Base-by-base conservation (phyloP, 1,139 yeast species). In the Candida labiduridarum region DNA sequence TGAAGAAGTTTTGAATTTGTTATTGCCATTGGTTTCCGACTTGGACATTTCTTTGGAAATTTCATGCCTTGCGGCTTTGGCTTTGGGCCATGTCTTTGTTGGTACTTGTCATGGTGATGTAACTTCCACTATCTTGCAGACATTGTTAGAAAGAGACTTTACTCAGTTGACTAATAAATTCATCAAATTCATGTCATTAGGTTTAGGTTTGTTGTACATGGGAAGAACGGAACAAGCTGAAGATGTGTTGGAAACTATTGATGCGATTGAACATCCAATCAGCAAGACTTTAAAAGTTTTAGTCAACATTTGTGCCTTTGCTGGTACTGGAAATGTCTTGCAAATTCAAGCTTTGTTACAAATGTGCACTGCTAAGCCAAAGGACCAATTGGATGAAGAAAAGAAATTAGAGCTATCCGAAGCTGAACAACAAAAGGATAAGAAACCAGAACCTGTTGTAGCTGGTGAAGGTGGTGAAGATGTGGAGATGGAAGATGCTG, bases 241-340 rank as follows among this genome's bases (percentile, higher is more conserved):
- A 62, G 98, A 91, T 69, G 97, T 91, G 25, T 74, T 94, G 59
- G 99, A 94, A 65, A 90, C 98, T 0, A 85, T 94, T 58, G 90
- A 87, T 67, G 99, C 98, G 15, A 89, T 95, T 63, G 97, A 91
- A 59, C 97, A 92, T 65, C 97, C 98, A 46, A 87, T 94, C 63
- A 85, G 95, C 40, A 86, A 89, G 59, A 89, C 96, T 43, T 83
- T 92, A 63, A 95, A 89, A 68, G 96, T 92, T 6, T 78, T 95
- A 65, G 94, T 95, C 31, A 91, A 89, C 56, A 88, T 92, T 49
- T 89, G 97, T 74, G 96, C 98, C 7, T 92, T 88, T 71, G 96
- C 97, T 15, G 99, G 99, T 56, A 90, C 98, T 42, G 99, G 99
- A 60, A 95, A 95, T 66, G 99, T 95, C 40, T 80, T 95, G 58